A percentile compares a stretch with the other conserved stretches of the same genome.
phyloP scores from a whole-genome alignment of 352 stramenopile species.

The Phytophthora quininea region DNA sequence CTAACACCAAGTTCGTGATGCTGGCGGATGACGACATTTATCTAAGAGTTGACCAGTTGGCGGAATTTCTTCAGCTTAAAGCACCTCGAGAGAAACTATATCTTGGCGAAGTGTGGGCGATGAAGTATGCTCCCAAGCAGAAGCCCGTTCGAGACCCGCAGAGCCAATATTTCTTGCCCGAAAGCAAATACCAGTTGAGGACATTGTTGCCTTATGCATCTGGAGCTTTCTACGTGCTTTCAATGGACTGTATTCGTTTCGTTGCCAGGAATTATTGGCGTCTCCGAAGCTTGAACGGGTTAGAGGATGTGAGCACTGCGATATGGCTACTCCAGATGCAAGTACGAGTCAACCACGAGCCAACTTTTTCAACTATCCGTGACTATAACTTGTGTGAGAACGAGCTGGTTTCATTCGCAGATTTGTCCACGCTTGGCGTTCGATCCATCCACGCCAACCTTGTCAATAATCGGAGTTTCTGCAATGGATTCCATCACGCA shows the following conservation, averaged over 20 bases:
- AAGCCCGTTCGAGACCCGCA: slow-evolving; percentile 34
- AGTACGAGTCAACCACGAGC: slow-evolving; percentile 32
- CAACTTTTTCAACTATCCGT: slow-evolving; percentile 23
- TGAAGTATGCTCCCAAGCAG: slow-evolving; percentile 20
- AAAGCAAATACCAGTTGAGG: slow-evolving; percentile 38
- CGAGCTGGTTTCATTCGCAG: slow-evolving; percentile 47
- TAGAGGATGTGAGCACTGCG: slow-evolving; percentile 71
- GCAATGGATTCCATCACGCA: slow-evolving; percentile 12
- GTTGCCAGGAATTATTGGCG: slow-evolving; percentile 45
- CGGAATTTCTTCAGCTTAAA: slow-evolving; percentile 6
- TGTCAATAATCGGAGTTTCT: slow-evolving; percentile 17
- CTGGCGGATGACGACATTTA: slow-evolving; percentile 67
- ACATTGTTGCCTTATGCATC: slow-evolving; percentile 45
- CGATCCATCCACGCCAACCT: slow-evolving; percentile 59
- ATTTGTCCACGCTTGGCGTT: slow-evolving; percentile 49
- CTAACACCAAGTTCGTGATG: slow-evolving; percentile 48
- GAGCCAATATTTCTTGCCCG: slow-evolving; percentile 40
- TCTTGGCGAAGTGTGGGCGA: slow-evolving; percentile 29
- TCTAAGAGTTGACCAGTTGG: slow-evolving; percentile 38
- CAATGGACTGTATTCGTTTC: slow-evolving; percentile 49
- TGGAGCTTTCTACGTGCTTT: slow-evolving; percentile 58
- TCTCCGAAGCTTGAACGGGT: slow-evolving; percentile 38
- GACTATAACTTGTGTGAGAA: slow-evolving; percentile 31
- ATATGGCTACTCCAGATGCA: slow-evolving; percentile 59
- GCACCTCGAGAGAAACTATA: slow-evolving; percentile 4